Evolutionary conservation across 257 asterid species (phyloP), one percentile per base, ranked within the genome.

Genomic region (Solanum pinnatisectum): DNA sequence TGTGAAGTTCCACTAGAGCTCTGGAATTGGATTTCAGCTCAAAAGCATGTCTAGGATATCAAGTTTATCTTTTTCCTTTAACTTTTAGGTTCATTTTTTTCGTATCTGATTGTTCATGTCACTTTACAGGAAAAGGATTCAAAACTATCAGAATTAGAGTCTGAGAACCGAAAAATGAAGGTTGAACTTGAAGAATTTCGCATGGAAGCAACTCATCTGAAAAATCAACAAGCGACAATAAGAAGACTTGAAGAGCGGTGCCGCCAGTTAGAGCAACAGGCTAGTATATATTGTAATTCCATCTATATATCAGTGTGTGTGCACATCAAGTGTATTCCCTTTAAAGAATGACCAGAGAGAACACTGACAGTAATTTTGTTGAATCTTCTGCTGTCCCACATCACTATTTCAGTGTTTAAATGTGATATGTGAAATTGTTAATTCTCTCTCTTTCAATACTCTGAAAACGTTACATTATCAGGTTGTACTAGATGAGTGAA

Each of bases 241-340:
- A 94, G 98, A 93, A 94, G 98, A 90, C 98, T 97, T 86, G 99
- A 97, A 93, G 99, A 97, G 90, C 98, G 99, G 88, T 92, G 95
- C 86, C 99, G 99, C 89, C 99, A 96, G 90, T 93, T 97, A 89
- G 99, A 97, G 91, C 99, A 95, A 84, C 99, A 97, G 99, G 99
- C 95, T 32, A 88, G 90, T 88, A 67, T 88, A 33, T 72, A 42
- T 27, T 46, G 40, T 52, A 82, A 52, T 32, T 27, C 70, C 30
- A 18, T 82, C 18, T 52, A 52, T 20, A 16, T 81, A 30, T 30
- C 68, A 81, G 67, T 81, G 20, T 81, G 67, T 79, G 84, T 8
- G 63, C 36, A 10, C 37, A 11, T 27, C 27, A 14, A 44, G 85
- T 81, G 27, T 81, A 30, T 16, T 27, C 20, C 84, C 85, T 81